Conservation (phyloP, 805 yeast species). For the Saccharomycopsis oosterbeekiorum region DNA sequence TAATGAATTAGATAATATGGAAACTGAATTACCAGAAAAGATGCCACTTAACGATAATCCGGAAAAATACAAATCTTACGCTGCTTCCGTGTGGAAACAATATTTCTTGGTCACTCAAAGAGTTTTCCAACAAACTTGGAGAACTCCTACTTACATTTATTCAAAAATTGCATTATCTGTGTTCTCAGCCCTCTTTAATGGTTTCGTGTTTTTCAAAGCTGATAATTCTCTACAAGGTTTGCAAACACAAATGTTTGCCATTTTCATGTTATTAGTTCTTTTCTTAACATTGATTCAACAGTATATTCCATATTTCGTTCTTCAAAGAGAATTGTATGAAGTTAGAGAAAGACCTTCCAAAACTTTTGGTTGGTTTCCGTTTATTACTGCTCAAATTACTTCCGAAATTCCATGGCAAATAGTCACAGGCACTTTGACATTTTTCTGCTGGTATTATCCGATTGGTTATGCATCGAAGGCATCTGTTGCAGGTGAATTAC, state of each 20-base stretch:
- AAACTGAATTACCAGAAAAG: conserved; percentile 32
- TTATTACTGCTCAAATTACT: conserved; percentile 38
- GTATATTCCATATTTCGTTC: conserved; percentile 49
- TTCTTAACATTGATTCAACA: conserved; percentile 51
- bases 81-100: conserved; percentile 35
- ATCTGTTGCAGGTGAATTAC: conserved; percentile 30
- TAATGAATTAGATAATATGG: conserved; percentile 46
- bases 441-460: conserved; percentile 64
- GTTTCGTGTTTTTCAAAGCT: conserved; percentile 60
- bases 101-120: conserved; percentile 37
- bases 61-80: conserved; percentile 30
- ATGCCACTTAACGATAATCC: conserved; percentile 25
- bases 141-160: conserved; percentile 53
- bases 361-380: conserved; percentile 59
- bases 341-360: conserved; percentile 66
- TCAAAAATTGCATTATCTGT: conserved; percentile 45
- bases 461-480: conserved; percentile 59
- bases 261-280: conserved; percentile 45
- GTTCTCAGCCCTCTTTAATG: conserved; percentile 49
- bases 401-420: conserved; percentile 62
- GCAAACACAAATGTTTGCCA: conserved; percentile 52
- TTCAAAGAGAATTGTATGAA: conserved; percentile 56
- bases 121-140: conserved; percentile 52
- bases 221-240: conserved; percentile 52
- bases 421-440: conserved; percentile 51